A percentile compares a stretch with the other conserved stretches of the same genome.
These are phyloP conservation scores for Wickerhamomyces sp. DNA, from an alignment of 1,139 yeast species.

Conservation along the genomic window DNA sequence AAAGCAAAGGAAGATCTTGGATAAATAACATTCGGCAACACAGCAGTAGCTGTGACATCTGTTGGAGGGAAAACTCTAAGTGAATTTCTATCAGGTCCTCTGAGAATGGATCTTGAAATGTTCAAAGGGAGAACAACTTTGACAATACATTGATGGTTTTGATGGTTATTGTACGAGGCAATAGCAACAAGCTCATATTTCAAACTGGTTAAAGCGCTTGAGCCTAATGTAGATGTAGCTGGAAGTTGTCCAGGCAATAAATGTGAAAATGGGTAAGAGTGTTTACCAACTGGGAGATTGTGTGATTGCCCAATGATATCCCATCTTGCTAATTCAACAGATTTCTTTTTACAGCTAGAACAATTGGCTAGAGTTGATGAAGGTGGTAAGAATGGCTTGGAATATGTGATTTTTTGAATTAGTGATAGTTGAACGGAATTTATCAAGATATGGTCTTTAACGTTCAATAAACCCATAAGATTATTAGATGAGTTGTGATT, in stretches of 20 bases:
- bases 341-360: conserved; percentile 47
- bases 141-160: conserved; percentile 16
- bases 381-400: conserved; percentile 60
- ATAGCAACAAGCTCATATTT: conserved; percentile 71
- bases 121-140: conserved; percentile 55
- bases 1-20: conserved; percentile 84
- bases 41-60: conserved; percentile 79
- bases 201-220: conserved; percentile 50
- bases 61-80: conserved; percentile 95
- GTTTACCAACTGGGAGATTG: conserved; percentile 57
- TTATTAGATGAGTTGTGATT: conserved; percentile 18
- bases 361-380: conserved; percentile 48
- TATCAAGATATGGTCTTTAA: conserved; percentile 21
- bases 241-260: conserved; percentile 88
- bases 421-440: conserved; percentile 55
- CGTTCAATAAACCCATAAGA: conserved; percentile 13
- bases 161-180: conserved; percentile 38
- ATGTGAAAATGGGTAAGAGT: conserved; percentile 93
- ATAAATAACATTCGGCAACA: conserved; percentile 80
- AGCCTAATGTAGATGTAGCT: conserved; percentile 63
- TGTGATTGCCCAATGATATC: conserved; percentile 62
- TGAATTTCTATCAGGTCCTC: conserved; percentile 84
- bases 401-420: conserved; percentile 61
- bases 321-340: conserved; percentile 78
- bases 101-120: conserved; percentile 68